A percentile compares a stretch with the other conserved stretches of the same genome.
Evolutionary conservation across 108 stramenopile species (phyloP).

Genomic region (Cyclotella cryptica): DNA sequence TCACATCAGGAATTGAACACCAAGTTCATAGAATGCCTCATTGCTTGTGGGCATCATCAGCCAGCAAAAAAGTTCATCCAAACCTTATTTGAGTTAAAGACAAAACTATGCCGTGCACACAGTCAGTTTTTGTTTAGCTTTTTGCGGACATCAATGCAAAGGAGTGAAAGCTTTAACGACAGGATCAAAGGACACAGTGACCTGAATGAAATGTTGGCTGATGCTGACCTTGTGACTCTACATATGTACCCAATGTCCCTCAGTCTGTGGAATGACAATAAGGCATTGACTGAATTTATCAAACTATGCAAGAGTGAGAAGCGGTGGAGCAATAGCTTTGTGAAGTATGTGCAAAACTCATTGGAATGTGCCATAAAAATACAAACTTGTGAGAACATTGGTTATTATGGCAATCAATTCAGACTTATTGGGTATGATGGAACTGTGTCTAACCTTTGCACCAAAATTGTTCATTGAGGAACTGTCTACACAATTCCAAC

Average conservation of each 20-base stretch:
- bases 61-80: background rate
- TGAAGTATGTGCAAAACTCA: too few species aligned
- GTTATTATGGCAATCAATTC: background rate
- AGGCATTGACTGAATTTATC: background rate
- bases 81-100: background rate
- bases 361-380: too few species aligned
- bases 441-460: background rate
- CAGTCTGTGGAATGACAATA: background rate
- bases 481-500: background rate
- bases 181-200: slow-evolving; percentile 2
- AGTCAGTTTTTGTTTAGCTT: background rate
- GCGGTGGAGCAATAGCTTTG: too few species aligned
- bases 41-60: background rate
- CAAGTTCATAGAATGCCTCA: background rate
- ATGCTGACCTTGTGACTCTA: slow-evolving; percentile 6
- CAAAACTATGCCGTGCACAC: background rate
- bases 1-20: background rate
- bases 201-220: background rate
- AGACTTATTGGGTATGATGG: background rate
- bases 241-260: background rate
- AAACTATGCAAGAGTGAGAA: background rate
- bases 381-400: slow-evolving; percentile 1
- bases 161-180: background rate
- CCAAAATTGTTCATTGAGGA: slow-evolving; percentile 3
- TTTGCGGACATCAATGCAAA: background rate